Base-by-base conservation (phyloP, 495 filamentous ascomycete genomes). In the Podospora bellae-mahoneyi region DNA sequence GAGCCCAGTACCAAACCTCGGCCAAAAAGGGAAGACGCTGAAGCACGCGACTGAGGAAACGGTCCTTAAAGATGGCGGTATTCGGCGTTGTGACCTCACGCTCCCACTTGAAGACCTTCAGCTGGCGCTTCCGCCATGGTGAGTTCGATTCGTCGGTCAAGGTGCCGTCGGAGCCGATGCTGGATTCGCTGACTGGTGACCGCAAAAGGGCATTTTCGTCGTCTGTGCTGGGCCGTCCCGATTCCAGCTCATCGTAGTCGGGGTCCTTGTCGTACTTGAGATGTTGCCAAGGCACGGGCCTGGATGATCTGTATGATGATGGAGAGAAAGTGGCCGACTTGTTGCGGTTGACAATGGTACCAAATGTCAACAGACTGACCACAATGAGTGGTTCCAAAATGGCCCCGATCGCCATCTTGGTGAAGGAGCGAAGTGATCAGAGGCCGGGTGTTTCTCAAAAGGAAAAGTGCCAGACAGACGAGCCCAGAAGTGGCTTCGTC, bases 1-100 rank as follows among this genome's bases (percentile, higher is more conserved):
- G 76, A 58, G 87, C 87, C 91, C 91, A 94, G 71, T 94, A 94
- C 83, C 89, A 93, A 72, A 89, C 89, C 76, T 94, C 91, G 26
- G 89, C 86, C 30, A 94, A 75, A 71, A 94, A 94, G 13, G 91
- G 91, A 64, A 91, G 85, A 68, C 86, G 88, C 48, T 84, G 79
- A 6, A 94, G 80, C 26, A 92, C 66, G 2, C 87, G 78, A 66
- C 76, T 78, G 63, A 77, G 75, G 30, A 77, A 62, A 16, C 74
- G 73, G 60, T 77, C 70, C 27, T 62, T 68, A 62, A 73, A 68
- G 18, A 76, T 27, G 57, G 74, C 75, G 13, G 72, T 77, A 63
- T 77, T 73, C 10, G 75, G 75, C 30, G 71, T 70, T 23, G 67
- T 74, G 16, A 77, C 69, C 23, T 71, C 69, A 18, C 30, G 66